Conservation (phyloP, 257 asterid genomes). For the Primulina eburnea region DNA sequence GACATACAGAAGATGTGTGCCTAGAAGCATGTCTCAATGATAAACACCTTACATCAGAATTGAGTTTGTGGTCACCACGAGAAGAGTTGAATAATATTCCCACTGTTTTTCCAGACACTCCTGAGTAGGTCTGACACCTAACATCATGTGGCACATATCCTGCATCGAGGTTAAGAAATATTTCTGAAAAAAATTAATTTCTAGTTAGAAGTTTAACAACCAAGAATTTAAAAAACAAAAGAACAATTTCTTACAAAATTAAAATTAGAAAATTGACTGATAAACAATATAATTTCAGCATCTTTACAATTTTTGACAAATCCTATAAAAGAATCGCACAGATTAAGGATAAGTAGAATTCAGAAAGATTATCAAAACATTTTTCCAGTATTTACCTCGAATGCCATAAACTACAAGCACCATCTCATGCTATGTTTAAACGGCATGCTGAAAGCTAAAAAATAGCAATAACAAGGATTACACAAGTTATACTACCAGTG, state of each 20-base stretch:
- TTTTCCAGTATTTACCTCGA: no score
- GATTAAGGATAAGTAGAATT: no score
- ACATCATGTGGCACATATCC: conserved; percentile 67
- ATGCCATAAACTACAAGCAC: no score
- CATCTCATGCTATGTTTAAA: no score
- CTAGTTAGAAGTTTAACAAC: background rate
- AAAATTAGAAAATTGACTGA: no score
- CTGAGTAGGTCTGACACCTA: conserved; percentile 50
- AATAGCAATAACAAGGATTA: no score
- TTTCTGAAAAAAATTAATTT: conserved; percentile 4
- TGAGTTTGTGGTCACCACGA: conserved; percentile 35
- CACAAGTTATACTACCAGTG: background rate
- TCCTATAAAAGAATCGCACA: no score
- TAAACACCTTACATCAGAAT: conserved; percentile 38
- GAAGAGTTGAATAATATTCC: conserved; percentile 39
- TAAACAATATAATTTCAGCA: no score
- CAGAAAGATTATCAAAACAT: no score
- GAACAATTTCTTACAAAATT: no score
- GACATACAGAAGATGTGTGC: conserved; percentile 43
- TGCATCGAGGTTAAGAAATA: conserved; percentile 31
- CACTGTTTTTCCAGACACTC: conserved; percentile 57
- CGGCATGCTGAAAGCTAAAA: no score
- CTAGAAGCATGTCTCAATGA: conserved; percentile 39
- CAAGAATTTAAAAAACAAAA: background rate
- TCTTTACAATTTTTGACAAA: no score